These are phyloP conservation scores for Trichosporon coremiiforme DNA, from an alignment of 1,284 basidiomycete species.

Conservation along the genomic window DNA sequence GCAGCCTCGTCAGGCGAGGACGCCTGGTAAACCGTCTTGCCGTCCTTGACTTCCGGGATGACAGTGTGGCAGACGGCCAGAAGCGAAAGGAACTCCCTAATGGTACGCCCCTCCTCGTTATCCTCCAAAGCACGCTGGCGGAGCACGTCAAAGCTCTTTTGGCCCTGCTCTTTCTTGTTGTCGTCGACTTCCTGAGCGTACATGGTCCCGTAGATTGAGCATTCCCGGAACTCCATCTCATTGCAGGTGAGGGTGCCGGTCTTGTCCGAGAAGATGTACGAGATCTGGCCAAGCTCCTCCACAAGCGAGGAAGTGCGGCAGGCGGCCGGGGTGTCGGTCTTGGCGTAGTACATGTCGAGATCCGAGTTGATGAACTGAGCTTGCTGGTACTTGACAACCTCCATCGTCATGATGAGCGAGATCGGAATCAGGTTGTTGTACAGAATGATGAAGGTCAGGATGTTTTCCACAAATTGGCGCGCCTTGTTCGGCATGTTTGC, in stretches of 20 bases:
- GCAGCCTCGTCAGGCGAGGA: slow-evolving; percentile 98
- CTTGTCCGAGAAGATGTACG: slow-evolving; percentile 97
- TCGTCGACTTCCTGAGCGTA: slow-evolving; percentile 91
- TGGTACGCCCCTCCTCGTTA: slow-evolving; percentile 67
- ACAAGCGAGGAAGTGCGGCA: slow-evolving; percentile 97
- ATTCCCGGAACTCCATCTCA: slow-evolving; percentile 97
- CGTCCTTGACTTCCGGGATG: slow-evolving; percentile 86
- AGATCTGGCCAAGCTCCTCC: slow-evolving; percentile 95
- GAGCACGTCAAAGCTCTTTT: slow-evolving; percentile 55
- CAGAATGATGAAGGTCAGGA: slow-evolving; percentile 96
- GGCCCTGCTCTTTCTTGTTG: slow-evolving; percentile 66
- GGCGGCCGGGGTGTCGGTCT: slow-evolving; percentile 91
- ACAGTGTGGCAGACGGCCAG: slow-evolving; percentile 98
- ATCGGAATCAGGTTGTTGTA: slow-evolving; percentile 99
- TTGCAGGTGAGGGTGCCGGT: slow-evolving; percentile 96
- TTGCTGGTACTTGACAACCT: slow-evolving; percentile 98
- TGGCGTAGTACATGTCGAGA: slow-evolving; percentile 92
- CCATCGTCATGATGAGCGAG: slow-evolving; percentile 98
- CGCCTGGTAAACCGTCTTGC: slow-evolving; percentile 87
- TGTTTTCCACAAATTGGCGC: slow-evolving; percentile 82
- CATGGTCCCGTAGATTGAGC: slow-evolving; percentile 81
- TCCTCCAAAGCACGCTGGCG: slow-evolving; percentile 58
- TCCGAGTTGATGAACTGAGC: slow-evolving; percentile 96
- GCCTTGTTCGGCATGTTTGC: slow-evolving; percentile 59
- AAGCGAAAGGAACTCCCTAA: slow-evolving; percentile 84